These are phyloP conservation scores for Morella rubra DNA, from an alignment of 306 rosid species.

Conservation along the genomic window DNA sequence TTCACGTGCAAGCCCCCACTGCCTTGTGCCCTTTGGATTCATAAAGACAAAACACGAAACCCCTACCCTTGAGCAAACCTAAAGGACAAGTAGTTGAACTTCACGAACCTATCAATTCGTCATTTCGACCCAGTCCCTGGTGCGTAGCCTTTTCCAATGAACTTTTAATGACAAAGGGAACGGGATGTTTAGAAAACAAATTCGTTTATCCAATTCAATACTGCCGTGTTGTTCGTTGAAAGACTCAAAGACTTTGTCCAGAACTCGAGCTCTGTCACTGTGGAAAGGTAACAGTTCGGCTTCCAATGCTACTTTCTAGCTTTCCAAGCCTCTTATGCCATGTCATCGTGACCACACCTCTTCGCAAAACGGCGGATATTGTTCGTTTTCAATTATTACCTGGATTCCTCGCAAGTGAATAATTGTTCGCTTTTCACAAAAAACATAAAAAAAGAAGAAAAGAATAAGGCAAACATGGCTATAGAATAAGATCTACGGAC, in stretches of 20 bases:
- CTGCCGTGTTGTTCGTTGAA: no score
- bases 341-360: no score
- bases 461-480: no score
- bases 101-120: neutral
- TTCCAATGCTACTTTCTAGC: neutral
- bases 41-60: neutral
- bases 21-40: neutral
- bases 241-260: neutral
- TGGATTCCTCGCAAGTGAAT: no score
- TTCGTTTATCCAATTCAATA: neutral
- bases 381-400: no score
- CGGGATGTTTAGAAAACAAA: neutral
- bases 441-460: no score
- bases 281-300: neutral
- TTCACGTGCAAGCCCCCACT: slow-evolving; percentile 21
- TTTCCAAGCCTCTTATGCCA: no score
- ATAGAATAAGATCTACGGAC: no score
- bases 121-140: neutral
- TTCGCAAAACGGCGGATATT: no score
- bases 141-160: neutral
- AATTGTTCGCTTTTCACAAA: no score
- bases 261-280: neutral
- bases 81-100: slow-evolving; percentile 9
- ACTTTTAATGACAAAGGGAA: neutral
- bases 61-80: neutral